Evolutionary conservation across 2,329 filamentous ascomycete genomes (phyloP).

Genomic region (Cercospora sp.): DNA sequence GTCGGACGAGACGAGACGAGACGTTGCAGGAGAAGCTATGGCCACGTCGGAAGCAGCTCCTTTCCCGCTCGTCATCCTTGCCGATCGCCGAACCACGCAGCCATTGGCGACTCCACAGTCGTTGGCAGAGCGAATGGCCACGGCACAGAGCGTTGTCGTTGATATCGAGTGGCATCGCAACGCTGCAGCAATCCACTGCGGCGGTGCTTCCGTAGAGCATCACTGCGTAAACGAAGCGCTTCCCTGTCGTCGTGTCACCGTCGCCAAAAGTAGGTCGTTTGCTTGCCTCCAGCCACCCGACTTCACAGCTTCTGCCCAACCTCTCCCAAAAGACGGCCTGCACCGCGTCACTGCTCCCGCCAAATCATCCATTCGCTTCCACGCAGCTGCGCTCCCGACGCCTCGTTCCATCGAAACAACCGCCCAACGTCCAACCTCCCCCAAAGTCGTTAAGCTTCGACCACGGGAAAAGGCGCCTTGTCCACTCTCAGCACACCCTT

Average conservation of each 20-base stretch:
- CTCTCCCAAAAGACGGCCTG: neutral
- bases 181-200: neutral
- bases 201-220: neutral
- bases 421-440: constrained; percentile 1
- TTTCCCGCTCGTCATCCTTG: neutral
- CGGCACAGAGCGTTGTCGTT: neutral
- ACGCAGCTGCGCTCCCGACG: neutral
- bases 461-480: neutral
- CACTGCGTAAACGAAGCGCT: neutral
- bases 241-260: neutral
- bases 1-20: too few relatives aligned
- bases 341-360: neutral
- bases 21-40: neutral
- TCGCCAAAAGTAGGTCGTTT: neutral
- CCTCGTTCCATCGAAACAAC: neutral
- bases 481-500: constrained; percentile 4
- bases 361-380: neutral
- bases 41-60: neutral
- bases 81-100: neutral
- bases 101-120: neutral
- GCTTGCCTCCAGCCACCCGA: constrained; percentile 1
- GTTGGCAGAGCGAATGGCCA: neutral
- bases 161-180: neutral
- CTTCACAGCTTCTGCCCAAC: constrained; percentile 1
- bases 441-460: neutral